Base-by-base conservation (phyloP, 2,329 filamentous ascomycete species). In the Fusarium illudens region DNA sequence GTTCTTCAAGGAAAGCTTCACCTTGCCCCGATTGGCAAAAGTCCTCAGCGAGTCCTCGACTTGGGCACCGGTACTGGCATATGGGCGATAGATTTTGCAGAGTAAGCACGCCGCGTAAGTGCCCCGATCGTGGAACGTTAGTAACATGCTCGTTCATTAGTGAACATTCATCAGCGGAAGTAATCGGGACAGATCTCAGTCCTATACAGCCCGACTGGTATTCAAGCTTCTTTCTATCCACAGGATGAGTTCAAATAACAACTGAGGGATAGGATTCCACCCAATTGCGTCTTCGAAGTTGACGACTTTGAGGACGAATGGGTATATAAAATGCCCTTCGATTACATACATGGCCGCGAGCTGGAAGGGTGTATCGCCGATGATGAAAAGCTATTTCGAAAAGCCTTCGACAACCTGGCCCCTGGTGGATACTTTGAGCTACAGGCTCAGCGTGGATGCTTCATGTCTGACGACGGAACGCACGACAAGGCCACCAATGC, bases 231-330 rank as follows among this genome's bases (percentile, higher is more conserved):
- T 2, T 4, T 4, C 3, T 3, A 6, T 3, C 1, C n/a, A n/a
- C n/a, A 2, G 3, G 4, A 1, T 2, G 12, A 0, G 2, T 8
- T 6, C 2, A 0, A 19, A 4, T 37, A 4, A 64, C 9, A n/a
- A n/a, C n/a, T n/a, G n/a, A 10, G 1, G 5, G 2, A 4, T 0
- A 67, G 65, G 64, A 61, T 52, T 4, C 65, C 64, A 7, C 44
- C 64, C 0, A 68, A 68, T 13, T 68, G 65, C 8, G 46, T 58
- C 0, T 67, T 67, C 6, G 65, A 67, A 12, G 64, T 67, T 0
- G 65, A 67, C 0, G 65, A 65, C 4, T 63, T 44, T 19, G 64
- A 67, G 12, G 64, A 67, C 4, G 19, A 67, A 9, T 67, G 64
- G 64, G 19, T 67, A 0, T 67, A 67, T 20, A 56, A 42, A 4